Evolutionary conservation across 2,329 filamentous ascomycete species (phyloP), one percentile per base, ranked within the genome.

Genomic region (Neofusicoccum parvum): DNA sequence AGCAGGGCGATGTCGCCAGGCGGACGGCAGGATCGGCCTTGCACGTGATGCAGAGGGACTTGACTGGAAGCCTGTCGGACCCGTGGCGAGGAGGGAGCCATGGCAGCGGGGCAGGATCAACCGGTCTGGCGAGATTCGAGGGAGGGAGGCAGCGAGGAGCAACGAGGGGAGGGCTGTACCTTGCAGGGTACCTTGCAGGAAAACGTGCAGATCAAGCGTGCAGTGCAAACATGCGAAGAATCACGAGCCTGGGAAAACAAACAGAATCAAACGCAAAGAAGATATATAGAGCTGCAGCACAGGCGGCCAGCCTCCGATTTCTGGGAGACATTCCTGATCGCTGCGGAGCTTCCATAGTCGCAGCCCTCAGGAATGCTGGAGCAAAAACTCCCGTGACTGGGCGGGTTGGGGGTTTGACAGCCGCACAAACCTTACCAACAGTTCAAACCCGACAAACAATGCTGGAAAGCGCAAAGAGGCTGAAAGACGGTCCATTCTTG

Each of bases 201-300:
- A 17, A 65, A 68, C 65, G 66, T 68, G 68, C 64, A 64, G 49
- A 64, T 67, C 66, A 67, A 70, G 67, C 27, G 67, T 72, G 71
- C 70, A 70, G 69, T 70, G 68, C 70, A 70, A 71, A 72, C 67
- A 68, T 46, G 68, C 66, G 62, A 68, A 65, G 59, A 69, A 72
- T 65, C 62, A 66, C 72, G 72, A 75, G 75, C 70, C 71, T 46
- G 36, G 43, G 48, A 34, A 62, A 60, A 69, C 73, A 75, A 76
- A 75, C 72, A 73, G 65, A 68, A 72, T 70, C 70, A 70, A 70
- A 69, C 71, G 70, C 69, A 71, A 69, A 71, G 71, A 72, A 71
- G 74, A 78, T 76, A 78, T 75, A 76, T 74, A 75, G 66, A 69
- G 70, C 65, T 67, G 65, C 68, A 69, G 59, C 58, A 73, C 71